These are phyloP conservation scores for Tulasnella sp. DNA, from an alignment of 768 basidiomycete species.

Conservation along the genomic window DNA sequence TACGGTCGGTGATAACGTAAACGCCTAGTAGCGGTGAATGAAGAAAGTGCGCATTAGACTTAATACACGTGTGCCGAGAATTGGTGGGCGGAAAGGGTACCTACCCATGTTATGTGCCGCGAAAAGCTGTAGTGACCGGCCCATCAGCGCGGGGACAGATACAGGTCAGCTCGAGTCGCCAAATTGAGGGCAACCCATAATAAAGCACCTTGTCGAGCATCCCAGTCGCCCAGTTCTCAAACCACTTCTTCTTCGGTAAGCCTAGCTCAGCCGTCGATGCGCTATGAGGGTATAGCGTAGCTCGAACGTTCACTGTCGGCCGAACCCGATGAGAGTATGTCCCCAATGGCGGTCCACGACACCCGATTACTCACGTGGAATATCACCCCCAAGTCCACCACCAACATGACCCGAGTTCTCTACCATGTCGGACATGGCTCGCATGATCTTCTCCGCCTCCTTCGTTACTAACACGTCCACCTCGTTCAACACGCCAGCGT, in stretches of 20 bases:
- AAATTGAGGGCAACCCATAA: background rate
- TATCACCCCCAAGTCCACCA: background rate
- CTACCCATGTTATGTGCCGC: slow-evolving; percentile 24
- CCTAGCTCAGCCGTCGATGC: background rate
- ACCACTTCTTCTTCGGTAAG: slow-evolving; percentile 21
- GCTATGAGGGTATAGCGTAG: slow-evolving; percentile 25
- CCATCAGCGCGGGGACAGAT: background rate
- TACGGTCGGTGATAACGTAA: slow-evolving; percentile 44
- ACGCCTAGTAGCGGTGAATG: slow-evolving; percentile 34
- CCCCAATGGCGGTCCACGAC: background rate
- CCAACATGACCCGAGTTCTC: slow-evolving; percentile 17
- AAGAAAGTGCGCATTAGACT: background rate
- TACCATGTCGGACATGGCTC: slow-evolving; percentile 26
- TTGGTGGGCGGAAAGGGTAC: background rate
- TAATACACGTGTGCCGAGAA: no score
- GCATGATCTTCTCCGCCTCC: slow-evolving; percentile 25
- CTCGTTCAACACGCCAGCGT: slow-evolving; percentile 5
- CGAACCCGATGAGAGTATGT: background rate
- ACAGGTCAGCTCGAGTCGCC: background rate
- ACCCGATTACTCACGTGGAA: background rate
- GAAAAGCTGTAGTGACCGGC: background rate
- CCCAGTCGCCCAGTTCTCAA: background rate
- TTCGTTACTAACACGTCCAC: slow-evolving; percentile 14
- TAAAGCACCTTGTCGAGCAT: slow-evolving; percentile 28
- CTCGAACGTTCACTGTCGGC: slow-evolving; percentile 4